Evolutionary conservation across 2,329 filamentous ascomycete species (phyloP).

Genomic region (Zymoseptoria ardabiliae): DNA sequence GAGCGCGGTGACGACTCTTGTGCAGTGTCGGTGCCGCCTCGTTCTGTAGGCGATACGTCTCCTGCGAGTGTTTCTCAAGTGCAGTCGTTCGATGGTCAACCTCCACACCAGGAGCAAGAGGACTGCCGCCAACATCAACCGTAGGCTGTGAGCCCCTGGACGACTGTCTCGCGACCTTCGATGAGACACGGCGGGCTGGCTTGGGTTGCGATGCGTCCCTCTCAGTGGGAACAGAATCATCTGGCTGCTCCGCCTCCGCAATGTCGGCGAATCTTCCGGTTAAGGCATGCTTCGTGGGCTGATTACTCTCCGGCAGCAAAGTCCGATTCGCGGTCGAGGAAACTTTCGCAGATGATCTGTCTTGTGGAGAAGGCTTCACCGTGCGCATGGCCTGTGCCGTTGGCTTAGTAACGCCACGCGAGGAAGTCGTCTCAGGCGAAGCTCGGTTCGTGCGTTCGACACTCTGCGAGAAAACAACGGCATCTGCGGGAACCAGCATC

Average conservation of each 20-base stretch:
- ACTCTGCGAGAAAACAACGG: not conserved
- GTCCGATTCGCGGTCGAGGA: too few relatives aligned
- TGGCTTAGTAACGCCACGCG: not conserved
- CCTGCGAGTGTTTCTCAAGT: conserved; percentile 22
- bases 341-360: not conserved
- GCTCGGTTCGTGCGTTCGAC: too few relatives aligned
- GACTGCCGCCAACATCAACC: conserved; percentile 26
- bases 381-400: not conserved
- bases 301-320: not conserved
- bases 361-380: not conserved
- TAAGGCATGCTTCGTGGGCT: not conserved
- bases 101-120: conserved; percentile 21
- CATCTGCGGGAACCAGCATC: not conserved
- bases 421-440: too few relatives aligned
- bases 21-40: not conserved
- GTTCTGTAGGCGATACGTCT: conserved; percentile 2
- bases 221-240: not conserved
- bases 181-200: not conserved
- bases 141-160: conserved; percentile 20
- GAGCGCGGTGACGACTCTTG: not conserved
- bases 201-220: not conserved
- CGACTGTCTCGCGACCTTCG: conserved; percentile 1
- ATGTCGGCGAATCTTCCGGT: not conserved
- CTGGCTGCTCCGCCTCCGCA: not conserved
- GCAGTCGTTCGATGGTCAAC: conserved; percentile 18